These are phyloP conservation scores for Trametes maxima DNA, from an alignment of 768 basidiomycete genomes.

Conservation along the genomic window DNA sequence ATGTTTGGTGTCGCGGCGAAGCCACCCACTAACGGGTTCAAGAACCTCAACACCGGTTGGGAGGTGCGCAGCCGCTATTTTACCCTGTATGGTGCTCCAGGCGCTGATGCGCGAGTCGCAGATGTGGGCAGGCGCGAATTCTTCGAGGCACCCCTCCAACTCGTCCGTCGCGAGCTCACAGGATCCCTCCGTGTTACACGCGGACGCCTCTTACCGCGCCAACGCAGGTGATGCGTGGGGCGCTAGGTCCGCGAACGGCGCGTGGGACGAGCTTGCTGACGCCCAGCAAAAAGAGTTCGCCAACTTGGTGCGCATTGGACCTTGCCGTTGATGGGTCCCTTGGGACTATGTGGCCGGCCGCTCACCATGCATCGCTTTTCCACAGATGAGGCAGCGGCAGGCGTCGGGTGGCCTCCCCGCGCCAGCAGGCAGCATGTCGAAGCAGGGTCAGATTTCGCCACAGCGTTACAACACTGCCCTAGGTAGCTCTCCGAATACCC, in stretches of 20 bases:
- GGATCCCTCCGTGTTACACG: constrained; percentile 48
- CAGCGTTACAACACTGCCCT: constrained; percentile 53
- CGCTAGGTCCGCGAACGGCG: constrained; percentile 51
- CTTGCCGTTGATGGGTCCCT: not conserved
- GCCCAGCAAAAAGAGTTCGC: constrained; percentile 54
- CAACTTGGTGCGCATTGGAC: constrained; percentile 44
- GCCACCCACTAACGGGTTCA: constrained; percentile 48
- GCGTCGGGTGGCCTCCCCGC: constrained; percentile 18
- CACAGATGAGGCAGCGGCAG: constrained; percentile 22
- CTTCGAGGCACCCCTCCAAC: constrained; percentile 59
- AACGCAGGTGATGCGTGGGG: constrained; percentile 55
- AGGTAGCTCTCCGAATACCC: constrained; percentile 37
- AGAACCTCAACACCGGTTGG: constrained; percentile 64
- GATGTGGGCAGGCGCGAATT: constrained; percentile 61
- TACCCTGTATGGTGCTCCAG: constrained; percentile 5
- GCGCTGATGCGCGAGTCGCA: constrained; percentile 32
- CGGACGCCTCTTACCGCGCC: constrained; percentile 50
- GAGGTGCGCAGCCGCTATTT: constrained; percentile 48
- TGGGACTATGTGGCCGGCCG: not conserved
- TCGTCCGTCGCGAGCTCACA: constrained; percentile 59
- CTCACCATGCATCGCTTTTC: constrained; percentile 2
- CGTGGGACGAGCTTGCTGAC: constrained; percentile 60
- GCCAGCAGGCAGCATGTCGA: constrained; percentile 35
- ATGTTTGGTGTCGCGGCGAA: constrained; percentile 55
- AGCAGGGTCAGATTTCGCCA: constrained; percentile 54